Percentiles rank a stretch among this genome's conserved stretches.
Conservation (phyloP, 83 land plant genomes). For the Larix sibirica region DNA sequence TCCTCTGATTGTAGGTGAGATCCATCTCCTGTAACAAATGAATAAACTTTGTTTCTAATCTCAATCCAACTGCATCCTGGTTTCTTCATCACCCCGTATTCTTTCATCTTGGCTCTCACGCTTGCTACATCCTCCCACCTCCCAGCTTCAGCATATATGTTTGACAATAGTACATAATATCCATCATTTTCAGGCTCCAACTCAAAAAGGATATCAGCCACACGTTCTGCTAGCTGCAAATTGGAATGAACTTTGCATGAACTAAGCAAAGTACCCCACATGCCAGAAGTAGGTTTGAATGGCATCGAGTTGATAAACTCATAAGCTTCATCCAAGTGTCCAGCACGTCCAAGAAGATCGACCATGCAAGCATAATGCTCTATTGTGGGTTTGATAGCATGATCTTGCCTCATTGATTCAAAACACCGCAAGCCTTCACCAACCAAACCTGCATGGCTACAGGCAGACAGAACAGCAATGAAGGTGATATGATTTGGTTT, state of each 20-base stretch:
- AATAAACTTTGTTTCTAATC: not conserved
- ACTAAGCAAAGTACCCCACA: slow-evolving; percentile 13
- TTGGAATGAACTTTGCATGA: slow-evolving; percentile 14
- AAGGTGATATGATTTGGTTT: slow-evolving; percentile 8
- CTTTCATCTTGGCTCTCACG: not conserved
- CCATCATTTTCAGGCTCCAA: slow-evolving; percentile 9
- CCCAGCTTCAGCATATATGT: not conserved
- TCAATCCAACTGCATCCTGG: slow-evolving; percentile 1
- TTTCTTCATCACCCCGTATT: not conserved
- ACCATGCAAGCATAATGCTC: slow-evolving; percentile 16
- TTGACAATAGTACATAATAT: not conserved
- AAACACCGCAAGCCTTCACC: not conserved
- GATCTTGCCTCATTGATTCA: not conserved
- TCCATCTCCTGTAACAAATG: not conserved
- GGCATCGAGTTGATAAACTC: slow-evolving; percentile 4
- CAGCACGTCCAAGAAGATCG: slow-evolving; percentile 16
- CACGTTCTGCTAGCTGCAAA: not conserved
- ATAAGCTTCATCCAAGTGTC: slow-evolving; percentile 1
- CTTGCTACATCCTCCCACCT: not conserved
- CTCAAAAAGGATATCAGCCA: not conserved
- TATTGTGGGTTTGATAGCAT: not conserved
- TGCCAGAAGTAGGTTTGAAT: not conserved
- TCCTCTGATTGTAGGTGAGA: not conserved
- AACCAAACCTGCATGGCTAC: slow-evolving; percentile 16
- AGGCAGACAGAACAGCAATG: not conserved